Evolutionary conservation across 495 filamentous ascomycete species (phyloP).

Genomic region (Penicillium silybi): DNA sequence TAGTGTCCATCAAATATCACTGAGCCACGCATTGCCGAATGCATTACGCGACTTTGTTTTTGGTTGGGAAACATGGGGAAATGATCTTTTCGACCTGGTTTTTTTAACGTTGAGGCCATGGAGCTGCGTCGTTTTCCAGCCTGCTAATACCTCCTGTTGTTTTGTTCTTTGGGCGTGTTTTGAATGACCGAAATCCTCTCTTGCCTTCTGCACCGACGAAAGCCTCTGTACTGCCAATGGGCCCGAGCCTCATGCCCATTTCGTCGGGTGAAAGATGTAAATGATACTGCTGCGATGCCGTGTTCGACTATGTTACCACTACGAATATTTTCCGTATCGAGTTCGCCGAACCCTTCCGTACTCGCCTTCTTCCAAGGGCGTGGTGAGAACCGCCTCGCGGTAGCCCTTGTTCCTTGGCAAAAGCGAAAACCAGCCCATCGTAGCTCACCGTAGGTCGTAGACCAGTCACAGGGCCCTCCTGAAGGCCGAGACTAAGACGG

Average conservation of each 20-base stretch:
- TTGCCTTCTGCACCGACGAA: conserved; percentile 27
- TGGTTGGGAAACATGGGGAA: conserved; percentile 29
- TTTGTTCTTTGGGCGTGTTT: conserved; percentile 38
- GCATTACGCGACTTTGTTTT: conserved; percentile 22
- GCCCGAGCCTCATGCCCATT: conserved; percentile 17
- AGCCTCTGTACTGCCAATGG: conserved; percentile 5
- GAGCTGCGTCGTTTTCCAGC: conserved; percentile 31
- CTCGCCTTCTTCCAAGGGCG: background rate
- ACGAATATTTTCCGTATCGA: background rate
- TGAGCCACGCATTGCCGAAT: conserved; percentile 16
- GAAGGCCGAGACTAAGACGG: conserved; percentile 12
- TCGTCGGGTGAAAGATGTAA: conserved; percentile 41
- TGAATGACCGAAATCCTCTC: conserved; percentile 40
- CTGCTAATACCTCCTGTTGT: conserved; percentile 44
- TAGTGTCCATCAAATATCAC: conserved; percentile 31
- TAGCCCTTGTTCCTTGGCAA: conserved; percentile 4
- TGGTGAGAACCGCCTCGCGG: conserved; percentile 6
- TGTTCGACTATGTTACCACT: conserved; percentile 34
- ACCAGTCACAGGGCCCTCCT: background rate
- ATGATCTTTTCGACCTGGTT: conserved; percentile 26
- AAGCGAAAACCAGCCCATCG: conserved; percentile 3
- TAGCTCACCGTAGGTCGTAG: background rate
- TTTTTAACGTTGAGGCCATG: conserved; percentile 29
- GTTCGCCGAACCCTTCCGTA: background rate
- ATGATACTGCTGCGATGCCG: conserved; percentile 43